A percentile compares a stretch with the other conserved stretches of the same genome.
Conservation (phyloP, 164 flowering plant species). For the Brasenia schreberi region DNA sequence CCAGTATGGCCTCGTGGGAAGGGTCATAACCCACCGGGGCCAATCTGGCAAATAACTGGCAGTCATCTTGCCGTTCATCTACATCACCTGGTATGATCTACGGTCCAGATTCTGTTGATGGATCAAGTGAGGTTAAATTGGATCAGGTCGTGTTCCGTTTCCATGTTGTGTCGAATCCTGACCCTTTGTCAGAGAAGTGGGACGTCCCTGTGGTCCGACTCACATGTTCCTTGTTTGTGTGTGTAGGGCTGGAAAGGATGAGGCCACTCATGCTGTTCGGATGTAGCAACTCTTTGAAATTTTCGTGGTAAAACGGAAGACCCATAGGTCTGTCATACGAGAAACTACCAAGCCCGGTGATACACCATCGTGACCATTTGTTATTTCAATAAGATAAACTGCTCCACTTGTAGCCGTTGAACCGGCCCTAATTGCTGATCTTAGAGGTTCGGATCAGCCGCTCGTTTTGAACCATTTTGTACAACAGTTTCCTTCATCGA, state of each 20-base stretch:
- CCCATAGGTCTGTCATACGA: too few species aligned
- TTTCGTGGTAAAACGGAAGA: too few species aligned
- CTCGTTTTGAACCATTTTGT: too few species aligned
- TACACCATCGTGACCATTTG: too few species aligned
- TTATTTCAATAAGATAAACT: too few species aligned
- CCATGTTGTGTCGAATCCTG: too few species aligned
- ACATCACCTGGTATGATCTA: neutral
- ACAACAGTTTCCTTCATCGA: too few species aligned
- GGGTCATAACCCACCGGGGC: neutral
- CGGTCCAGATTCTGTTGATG: neutral
- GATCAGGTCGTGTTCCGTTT: neutral
- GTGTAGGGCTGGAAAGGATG: neutral
- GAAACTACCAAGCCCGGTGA: too few species aligned
- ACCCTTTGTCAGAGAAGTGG: neutral
- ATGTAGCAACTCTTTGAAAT: too few species aligned
- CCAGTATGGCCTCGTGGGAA: slow-evolving; percentile 1
- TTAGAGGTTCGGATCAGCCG: too few species aligned
- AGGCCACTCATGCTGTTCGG: neutral
- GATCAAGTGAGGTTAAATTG: neutral
- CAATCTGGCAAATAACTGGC: neutral
- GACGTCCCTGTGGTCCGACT: neutral
- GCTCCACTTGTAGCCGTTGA: too few species aligned
- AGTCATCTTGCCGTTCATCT: neutral
- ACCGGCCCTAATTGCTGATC: too few species aligned
- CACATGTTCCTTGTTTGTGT: neutral